Evolutionary conservation across 2,329 filamentous ascomycete genomes (phyloP).

Genomic region (Zymoseptoria brevis): DNA sequence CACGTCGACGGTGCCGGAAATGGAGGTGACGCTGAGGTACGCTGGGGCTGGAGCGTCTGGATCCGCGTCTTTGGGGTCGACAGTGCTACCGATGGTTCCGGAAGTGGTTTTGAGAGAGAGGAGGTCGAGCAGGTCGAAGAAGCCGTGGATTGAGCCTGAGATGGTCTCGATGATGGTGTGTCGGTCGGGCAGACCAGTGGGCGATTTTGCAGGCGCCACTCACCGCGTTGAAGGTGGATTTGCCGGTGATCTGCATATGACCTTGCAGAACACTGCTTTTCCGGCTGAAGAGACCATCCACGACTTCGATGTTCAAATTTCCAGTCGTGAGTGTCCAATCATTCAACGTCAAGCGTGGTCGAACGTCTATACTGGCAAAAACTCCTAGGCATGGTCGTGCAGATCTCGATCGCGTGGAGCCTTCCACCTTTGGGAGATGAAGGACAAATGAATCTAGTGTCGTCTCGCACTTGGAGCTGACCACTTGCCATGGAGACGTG

Average conservation of each 20-base stretch:
- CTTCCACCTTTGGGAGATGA: conserved; percentile 11
- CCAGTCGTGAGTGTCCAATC: conserved; percentile 30
- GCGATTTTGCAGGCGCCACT: conserved; percentile 28
- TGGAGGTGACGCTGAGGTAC: conserved; percentile 29
- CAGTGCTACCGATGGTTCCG: conserved; percentile 35
- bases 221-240: conserved; percentile 28
- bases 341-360: conserved; percentile 26
- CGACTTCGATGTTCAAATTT: conserved; percentile 33
- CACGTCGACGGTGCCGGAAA: conserved; percentile 32
- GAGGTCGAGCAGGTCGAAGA: conserved; percentile 34
- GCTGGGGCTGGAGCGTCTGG: conserved; percentile 27
- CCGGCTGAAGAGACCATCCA: conserved; percentile 22
- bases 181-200: conserved; percentile 31
- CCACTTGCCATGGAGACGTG: conserved; percentile 27
- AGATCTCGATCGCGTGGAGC: conserved; percentile 2
- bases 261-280: conserved; percentile 16
- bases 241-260: conserved; percentile 24
- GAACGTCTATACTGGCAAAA: conserved; percentile 32
- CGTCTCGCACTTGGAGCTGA: conserved; percentile 25
- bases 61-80: conserved; percentile 32
- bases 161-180: conserved; percentile 34
- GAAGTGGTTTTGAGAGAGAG: conserved; percentile 34
- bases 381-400: conserved; percentile 32
- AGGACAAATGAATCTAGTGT: conserved; percentile 15
- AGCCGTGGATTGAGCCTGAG: conserved; percentile 36